These are phyloP conservation scores for Mortierella sp. DNA, from an alignment of 371 early-diverging fungal species.

Conservation along the genomic window DNA sequence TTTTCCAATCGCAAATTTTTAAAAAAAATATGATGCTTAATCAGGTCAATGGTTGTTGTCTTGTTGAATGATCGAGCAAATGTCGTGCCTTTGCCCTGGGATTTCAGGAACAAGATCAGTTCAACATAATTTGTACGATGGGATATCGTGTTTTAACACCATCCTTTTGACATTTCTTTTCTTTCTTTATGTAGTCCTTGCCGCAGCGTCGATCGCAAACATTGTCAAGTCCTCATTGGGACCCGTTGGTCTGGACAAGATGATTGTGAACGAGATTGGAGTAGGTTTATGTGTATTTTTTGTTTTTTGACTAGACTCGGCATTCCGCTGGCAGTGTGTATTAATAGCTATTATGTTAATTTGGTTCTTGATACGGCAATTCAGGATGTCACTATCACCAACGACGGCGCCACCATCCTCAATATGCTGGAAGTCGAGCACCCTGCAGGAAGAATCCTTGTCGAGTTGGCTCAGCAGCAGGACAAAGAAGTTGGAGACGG, in stretches of 20 bases:
- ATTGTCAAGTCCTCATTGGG: constrained; percentile 99
- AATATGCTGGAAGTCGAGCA: constrained; percentile 98
- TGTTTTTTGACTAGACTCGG: too few relatives aligned
- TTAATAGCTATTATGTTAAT: too few relatives aligned
- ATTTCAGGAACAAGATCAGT: too few relatives aligned
- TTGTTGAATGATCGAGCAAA: too few relatives aligned
- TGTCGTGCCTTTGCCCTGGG: too few relatives aligned
- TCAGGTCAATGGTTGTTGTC: too few relatives aligned
- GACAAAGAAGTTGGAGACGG: constrained; percentile 99
- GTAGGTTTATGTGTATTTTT: constrained; percentile 62
- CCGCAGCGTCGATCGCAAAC: constrained; percentile 93
- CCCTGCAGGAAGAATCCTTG: constrained; percentile 97
- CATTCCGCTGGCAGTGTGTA: not conserved
- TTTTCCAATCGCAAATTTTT: too few relatives aligned
- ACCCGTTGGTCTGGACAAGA: constrained; percentile 99
- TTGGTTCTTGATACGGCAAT: too few relatives aligned
- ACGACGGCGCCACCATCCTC: constrained; percentile 99
- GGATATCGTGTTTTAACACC: too few relatives aligned
- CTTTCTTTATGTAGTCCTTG: constrained; percentile 71
- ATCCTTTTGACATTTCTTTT: too few relatives aligned
- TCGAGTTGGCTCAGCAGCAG: constrained; percentile 99
- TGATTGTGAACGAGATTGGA: constrained; percentile 99
- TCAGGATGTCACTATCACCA: constrained; percentile 99
- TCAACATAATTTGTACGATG: too few relatives aligned
- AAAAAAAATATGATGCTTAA: too few relatives aligned